Base-by-base conservation (phyloP, 2,329 filamentous ascomycete genomes). In the Fusarium secorum region DNA sequence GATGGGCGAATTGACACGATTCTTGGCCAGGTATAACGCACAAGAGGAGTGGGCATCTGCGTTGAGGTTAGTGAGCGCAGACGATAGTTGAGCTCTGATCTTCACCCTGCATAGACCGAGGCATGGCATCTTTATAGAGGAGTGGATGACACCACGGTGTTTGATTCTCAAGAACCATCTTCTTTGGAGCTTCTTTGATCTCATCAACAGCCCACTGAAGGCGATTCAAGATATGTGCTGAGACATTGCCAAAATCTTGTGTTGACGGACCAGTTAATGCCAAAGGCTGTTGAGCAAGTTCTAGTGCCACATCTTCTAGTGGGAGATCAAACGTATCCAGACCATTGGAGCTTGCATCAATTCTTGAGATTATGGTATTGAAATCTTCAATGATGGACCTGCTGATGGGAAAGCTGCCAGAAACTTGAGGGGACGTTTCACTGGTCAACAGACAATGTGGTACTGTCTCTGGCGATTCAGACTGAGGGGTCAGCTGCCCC, bases 81-180 rank as follows among this genome's bases (percentile, higher is more conserved):
- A n/a, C 6, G 24, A 44, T 14, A 8, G 14, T 49, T 39, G 28
- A 49, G 33, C n/a, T 11, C n/a, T 17, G 42, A 24, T 46, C n/a
- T 65, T 45, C 68, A 83, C 85, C 86, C 79, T 88, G 83, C 72
- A 89, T 83, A 1, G 76, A 79, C 33, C 77, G 78, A 2, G 87
- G 87, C 85, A 89, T 87, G 13, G 74, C 60, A 4, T 85, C 80
- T n/a, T 79, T 78, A 64, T 87, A 89, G 0, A 89, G 78, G n/a
- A 79, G 75, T 0, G 79, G 79, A 67, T 89, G 87, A 33, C 80
- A 83, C 87, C 87, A 89, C 0, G 85, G 85, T 0, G 85, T 86
- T 53, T 83, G 78, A 20, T 81, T 85, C 48, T 85, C 80, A 13
- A 81, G 64, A 1, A 88, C 82, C 83, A 89, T 86, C 48, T 68